Conservation (phyloP, 129 eudicot genomes). For the Helianthus annuus region DNA sequence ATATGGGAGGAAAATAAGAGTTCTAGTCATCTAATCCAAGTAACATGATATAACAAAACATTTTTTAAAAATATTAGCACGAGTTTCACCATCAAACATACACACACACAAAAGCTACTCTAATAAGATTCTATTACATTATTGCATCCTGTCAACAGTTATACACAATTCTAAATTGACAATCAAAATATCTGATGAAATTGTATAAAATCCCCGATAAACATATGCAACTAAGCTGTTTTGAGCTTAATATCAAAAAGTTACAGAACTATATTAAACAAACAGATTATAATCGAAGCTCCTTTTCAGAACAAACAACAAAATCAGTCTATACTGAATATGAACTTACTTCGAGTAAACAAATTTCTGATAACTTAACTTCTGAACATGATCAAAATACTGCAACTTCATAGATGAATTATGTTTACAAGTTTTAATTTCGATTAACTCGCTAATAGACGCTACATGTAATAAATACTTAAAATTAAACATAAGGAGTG, state of each 20-base stretch:
- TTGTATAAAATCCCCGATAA: background rate
- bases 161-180: background rate
- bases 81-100: background rate
- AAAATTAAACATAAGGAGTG: constrained; percentile 1
- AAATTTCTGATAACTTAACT: background rate
- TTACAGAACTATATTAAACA: background rate
- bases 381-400: background rate
- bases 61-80: background rate
- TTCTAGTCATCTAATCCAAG: too few species aligned
- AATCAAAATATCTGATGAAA: background rate
- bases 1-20: too few species aligned
- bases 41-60: background rate
- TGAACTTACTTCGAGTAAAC: constrained; percentile 10
- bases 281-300: background rate
- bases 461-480: too few species aligned
- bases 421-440: background rate
- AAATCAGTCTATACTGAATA: constrained; percentile 1
- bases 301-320: background rate
- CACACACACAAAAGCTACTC: constrained; percentile 6
- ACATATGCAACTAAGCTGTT: background rate
- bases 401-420: constrained; percentile 10
- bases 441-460: background rate
- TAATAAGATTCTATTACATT: background rate
- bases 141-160: constrained; percentile 2
- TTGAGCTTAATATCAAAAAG: background rate